These are phyloP conservation scores for Andrographis paniculata DNA, from an alignment of 305 asterid genomes.

Conservation along the genomic window DNA sequence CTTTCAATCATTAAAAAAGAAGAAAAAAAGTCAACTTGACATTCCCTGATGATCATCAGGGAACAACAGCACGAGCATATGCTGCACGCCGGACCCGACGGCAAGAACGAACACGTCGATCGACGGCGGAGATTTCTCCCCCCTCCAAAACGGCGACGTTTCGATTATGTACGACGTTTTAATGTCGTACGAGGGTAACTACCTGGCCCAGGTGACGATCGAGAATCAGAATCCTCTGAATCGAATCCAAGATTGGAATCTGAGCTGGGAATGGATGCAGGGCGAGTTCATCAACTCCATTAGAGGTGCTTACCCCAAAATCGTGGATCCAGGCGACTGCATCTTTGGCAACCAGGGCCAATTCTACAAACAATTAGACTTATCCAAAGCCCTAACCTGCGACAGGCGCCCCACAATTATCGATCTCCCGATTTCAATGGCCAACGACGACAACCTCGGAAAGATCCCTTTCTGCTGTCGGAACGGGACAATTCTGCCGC, in stretches of 20 bases:
- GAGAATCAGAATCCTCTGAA: slow-evolving; percentile 42
- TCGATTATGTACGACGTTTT: slow-evolving; percentile 41
- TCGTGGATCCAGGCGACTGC: slow-evolving; percentile 43
- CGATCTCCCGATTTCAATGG: slow-evolving; percentile 53
- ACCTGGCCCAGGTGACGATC: slow-evolving; percentile 56
- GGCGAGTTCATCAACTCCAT: slow-evolving; percentile 61
- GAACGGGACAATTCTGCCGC: slow-evolving; percentile 57
- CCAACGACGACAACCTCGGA: slow-evolving; percentile 51
- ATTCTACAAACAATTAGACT: slow-evolving; percentile 32
- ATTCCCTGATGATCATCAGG: slow-evolving; percentile 15
- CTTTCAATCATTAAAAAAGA: background rate
- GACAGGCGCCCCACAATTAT: slow-evolving; percentile 47
- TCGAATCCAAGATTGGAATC: slow-evolving; percentile 51
- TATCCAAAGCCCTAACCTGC: slow-evolving; percentile 46
- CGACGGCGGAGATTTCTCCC: slow-evolving; percentile 21
- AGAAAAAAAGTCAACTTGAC: background rate
- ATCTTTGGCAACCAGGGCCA: slow-evolving; percentile 52
- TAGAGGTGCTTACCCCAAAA: slow-evolving; percentile 54
- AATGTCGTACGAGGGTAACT: slow-evolving; percentile 34
- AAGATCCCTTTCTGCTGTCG: slow-evolving; percentile 60
- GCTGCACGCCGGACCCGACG: slow-evolving; percentile 35
- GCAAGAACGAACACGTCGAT: slow-evolving; percentile 23
- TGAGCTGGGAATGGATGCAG: slow-evolving; percentile 72
- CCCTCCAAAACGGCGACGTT: slow-evolving; percentile 49
- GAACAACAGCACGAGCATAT: slow-evolving; percentile 25